These are phyloP conservation scores for Amanita rimosa DNA, from an alignment of 768 basidiomycete species.

Conservation along the genomic window DNA sequence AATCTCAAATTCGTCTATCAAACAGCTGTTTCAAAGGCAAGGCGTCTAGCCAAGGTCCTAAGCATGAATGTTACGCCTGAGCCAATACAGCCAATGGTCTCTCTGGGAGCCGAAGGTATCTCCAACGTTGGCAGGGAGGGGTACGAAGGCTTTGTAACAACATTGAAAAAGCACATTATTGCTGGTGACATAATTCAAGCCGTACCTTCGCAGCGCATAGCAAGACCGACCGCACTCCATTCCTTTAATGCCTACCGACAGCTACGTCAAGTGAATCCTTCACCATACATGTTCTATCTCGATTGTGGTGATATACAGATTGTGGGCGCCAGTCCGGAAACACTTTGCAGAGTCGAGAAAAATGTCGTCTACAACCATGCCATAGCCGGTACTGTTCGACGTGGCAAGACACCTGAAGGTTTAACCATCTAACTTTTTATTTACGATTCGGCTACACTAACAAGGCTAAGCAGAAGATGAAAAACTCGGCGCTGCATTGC, in stretches of 20 bases:
- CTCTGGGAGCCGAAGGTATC: constrained; percentile 53
- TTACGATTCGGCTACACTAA: not conserved
- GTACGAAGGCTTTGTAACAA: constrained; percentile 85
- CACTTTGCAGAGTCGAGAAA: constrained; percentile 87
- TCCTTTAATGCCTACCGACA: constrained; percentile 97
- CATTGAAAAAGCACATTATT: constrained; percentile 87
- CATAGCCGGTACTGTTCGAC: constrained; percentile 87
- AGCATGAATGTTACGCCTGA: constrained; percentile 44
- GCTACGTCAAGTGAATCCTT: constrained; percentile 90
- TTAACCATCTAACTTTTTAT: not conserved
- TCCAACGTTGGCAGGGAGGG: constrained; percentile 93
- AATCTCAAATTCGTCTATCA: constrained; percentile 82
- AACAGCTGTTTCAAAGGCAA: constrained; percentile 74
- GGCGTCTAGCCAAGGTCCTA: constrained; percentile 67
- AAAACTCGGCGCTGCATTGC: constrained; percentile 57
- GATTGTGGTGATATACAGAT: constrained; percentile 90
- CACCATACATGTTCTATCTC: constrained; percentile 98
- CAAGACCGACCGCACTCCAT: constrained; percentile 78
- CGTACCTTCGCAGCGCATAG: constrained; percentile 87
- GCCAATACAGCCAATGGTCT: constrained; percentile 52
- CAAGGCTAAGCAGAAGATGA: constrained; percentile 65
- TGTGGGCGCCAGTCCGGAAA: constrained; percentile 98
- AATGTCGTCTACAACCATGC: constrained; percentile 96
- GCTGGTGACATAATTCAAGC: constrained; percentile 99
- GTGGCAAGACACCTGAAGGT: constrained; percentile 86